Base-by-base conservation (phyloP, 257 asterid genomes). In the Solanum boliviense region DNA sequence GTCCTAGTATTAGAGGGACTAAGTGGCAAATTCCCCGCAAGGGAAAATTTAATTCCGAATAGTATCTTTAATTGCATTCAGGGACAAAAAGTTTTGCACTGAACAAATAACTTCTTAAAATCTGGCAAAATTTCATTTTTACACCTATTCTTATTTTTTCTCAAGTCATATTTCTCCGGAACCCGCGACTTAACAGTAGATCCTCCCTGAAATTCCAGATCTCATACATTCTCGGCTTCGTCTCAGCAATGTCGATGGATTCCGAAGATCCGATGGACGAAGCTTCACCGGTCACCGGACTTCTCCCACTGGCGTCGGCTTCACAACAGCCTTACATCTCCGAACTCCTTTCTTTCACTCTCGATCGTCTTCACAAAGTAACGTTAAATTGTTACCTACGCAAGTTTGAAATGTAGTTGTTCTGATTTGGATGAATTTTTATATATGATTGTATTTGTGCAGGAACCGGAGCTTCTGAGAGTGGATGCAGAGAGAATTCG, bases 331-430 rank as follows among this genome's bases (percentile, higher is more conserved):
- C 98, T 60, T 95, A 95, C 90, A 97, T 97, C 79, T 97, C 98
- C 70, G 98, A 97, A 58, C 97, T 97, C 86, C 98, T 97, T 87
- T 95, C 99, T 2, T 95, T 97, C 96, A 95, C 98, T 88, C 96
- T 97, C 60, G 99, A 97, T 93, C 98, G 98, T 89, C 98, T 96
- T 89, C 99, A 96, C 89, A 96, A 96, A 98, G 99, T 96, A 71
- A 44, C 7, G 35, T 25, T 78, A n/a, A 39, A 78, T 13, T 25
- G 65, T 34, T n/a, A 76, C 34, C 5, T 44, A 20, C 7, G 15
- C 15, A 79, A 44, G 25, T 0, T 44, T 39, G 62, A 41, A 78
- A 72, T 36, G 65, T 27, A 31, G 3, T 25, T 74, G 11, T 32
- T 83, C 74, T 76, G 87, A 60, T 86, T 81, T 84, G 89, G 76